Evolutionary conservation across 495 filamentous ascomycete genomes (phyloP), one percentile per base, ranked within the genome.

Genomic region (Aspergillus kassunensis): DNA sequence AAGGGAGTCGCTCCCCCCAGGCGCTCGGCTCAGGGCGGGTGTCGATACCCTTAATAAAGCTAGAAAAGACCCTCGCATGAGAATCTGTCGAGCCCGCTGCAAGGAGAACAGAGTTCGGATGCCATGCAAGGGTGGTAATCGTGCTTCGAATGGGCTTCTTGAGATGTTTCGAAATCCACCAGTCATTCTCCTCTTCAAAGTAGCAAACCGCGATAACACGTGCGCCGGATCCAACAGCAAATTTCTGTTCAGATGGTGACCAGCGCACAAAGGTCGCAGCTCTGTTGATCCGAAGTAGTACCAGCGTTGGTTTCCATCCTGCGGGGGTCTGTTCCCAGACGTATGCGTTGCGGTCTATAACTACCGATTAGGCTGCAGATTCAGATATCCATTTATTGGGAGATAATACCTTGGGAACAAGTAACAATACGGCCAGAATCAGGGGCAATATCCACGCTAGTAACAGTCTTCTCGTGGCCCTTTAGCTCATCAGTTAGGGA

Each of bases 111-210:
- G 87, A 91, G 74, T 98, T 98, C 12, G 95, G 93, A 64, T 98
- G 93, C 93, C 93, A 98, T 37, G 82, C 85, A 16, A 98, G 80
- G 1, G 88, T 89, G 35, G 93, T 97, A 59, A 98, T 89, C 39
- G 93, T 98, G 62, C 88, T 92, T 44, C 93, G 88, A 60, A 97
- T 93, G 6, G 95, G 93, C 76, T 97, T 97, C 80, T 96, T 97
- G 51, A 98, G 69, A 69, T 98, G 93, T 77, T 97, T 98, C 30
- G 91, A 96, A 6, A 97, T 92, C 93, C 93, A 98, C 95, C 95
- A 97, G 74, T 97, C 90, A 66, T 97, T 97, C 70, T 97, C 95
- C 63, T 93, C 87, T 62, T 98, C 93, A 58, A 97, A 98, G 75
- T 97, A 97, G 77, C 93, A 98, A 58, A 97, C 82, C n/a, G 93